Base-by-base conservation (phyloP, 2,329 filamentous ascomycete species). In the Neofusicoccum umdonicola region DNA sequence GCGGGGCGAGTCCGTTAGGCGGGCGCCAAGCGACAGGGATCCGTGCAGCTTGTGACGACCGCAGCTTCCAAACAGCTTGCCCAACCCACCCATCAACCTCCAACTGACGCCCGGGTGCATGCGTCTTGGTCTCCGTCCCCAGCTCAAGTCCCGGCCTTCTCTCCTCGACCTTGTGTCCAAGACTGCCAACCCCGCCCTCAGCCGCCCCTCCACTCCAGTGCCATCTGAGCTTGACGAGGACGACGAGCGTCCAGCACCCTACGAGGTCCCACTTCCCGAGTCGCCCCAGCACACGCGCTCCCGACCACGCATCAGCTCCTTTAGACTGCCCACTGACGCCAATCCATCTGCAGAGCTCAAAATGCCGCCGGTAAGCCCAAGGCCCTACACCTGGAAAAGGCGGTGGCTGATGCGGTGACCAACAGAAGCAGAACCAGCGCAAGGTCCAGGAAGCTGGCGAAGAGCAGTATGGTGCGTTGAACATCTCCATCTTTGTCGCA, bases 151-250 rank as follows among this genome's bases (percentile, higher is more conserved):
- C 74, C 84, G 85, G 69, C 84, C 86, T 62, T 89, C 87, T 58
- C 79, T 90, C 68, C 80, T 87, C 74, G 86, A 89, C 71, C 81
- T 90, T 70, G 81, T 90, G 69, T 77, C 78, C 65, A 81, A 81
- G 70, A 80, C 82, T 68, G 79, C 83, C 67, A 74, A 77, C 65
- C 73, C 79, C 72, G 81, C 80, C 68, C 76, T 77, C 47, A 71
- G 73, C 66, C 54, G 50, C 47, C 54, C 54, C 45, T 44, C 54
- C 45, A 60, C 54, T 11, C 57, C 56, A 62, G 41, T 48, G 48
- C 42, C 27, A 35, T 64, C 51, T 31, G 65, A 63, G 51, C 60
- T 47, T 31, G 60, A 60, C 60, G 65, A 63, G 50, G 57, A 65
- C 64, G 48, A 65, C 64, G 48, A 65, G 15, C 57, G 57, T 41